These are phyloP conservation scores for Hypsizygus ulmarius DNA, from an alignment of 1,284 basidiomycete species.

Conservation along the genomic window DNA sequence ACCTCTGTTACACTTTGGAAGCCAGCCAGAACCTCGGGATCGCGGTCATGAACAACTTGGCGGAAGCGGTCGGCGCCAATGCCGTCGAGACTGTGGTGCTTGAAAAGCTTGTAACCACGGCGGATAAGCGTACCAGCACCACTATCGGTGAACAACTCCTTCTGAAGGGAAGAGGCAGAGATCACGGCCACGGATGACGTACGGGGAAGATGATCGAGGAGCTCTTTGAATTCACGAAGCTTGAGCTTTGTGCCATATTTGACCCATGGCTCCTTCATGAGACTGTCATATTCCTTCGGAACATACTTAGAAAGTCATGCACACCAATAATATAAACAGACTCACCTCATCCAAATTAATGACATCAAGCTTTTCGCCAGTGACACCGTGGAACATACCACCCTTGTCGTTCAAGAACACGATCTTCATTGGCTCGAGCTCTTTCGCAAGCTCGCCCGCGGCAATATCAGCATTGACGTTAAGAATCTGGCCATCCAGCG, in stretches of 20 bases:
- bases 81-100: conserved; percentile 76
- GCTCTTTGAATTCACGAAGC: conserved; percentile 98
- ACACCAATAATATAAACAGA: conserved; percentile 7
- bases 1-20: conserved; percentile 88
- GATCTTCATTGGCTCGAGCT: conserved; percentile 98
- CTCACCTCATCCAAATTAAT: conserved; percentile 96
- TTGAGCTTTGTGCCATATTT: conserved; percentile 99
- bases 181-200: conserved; percentile 99
- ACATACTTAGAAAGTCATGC: conserved; percentile 4
- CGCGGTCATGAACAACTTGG: conserved; percentile 90
- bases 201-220: conserved; percentile 96
- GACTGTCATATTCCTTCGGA: conserved; percentile 84
- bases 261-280: conserved; percentile 99
- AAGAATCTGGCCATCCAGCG: conserved; percentile 88
- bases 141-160: conserved; percentile 98
- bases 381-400: conserved; percentile 95
- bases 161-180: conserved; percentile 89
- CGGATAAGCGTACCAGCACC: conserved; percentile 98
- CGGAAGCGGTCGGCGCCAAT: conserved; percentile 93
- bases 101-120: conserved; percentile 97
- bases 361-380: conserved; percentile 90
- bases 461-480: conserved; percentile 98
- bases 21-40: conserved; percentile 87
- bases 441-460: conserved; percentile 93
- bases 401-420: conserved; percentile 99